Conservation (phyloP, 768 basidiomycete species). For the Russula sp. region DNA sequence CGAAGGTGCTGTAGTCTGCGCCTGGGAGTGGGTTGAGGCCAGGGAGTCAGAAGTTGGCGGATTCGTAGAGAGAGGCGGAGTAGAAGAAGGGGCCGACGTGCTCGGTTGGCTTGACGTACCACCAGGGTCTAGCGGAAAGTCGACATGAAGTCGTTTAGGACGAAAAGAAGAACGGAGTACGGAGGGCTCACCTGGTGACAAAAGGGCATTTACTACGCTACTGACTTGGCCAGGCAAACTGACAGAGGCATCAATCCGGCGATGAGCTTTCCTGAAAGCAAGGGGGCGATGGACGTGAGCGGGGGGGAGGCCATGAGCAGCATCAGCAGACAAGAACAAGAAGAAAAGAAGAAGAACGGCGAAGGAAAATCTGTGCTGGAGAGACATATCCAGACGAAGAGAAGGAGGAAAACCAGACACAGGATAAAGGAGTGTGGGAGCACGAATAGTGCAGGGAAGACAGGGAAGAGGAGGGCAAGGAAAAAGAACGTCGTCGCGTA, state of each 20-base stretch:
- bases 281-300: constrained; percentile 3
- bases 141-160: neutral
- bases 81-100: neutral
- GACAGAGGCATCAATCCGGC: neutral
- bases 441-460: constrained; percentile 5
- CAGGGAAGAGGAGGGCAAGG: neutral
- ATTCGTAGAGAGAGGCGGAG: neutral
- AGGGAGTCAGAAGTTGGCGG: neutral
- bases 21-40: neutral
- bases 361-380: neutral
- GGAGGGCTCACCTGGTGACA: neutral
- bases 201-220: neutral
- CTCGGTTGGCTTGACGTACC: neutral
- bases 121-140: neutral
- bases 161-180: neutral
- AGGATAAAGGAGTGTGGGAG: constrained; percentile 16
- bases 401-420: neutral
- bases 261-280: neutral
- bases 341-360: constrained; percentile 5
- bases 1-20: neutral
- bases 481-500: neutral
- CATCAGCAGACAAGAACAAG: neutral
- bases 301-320: constrained; percentile 1
- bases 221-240: neutral
- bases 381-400: neutral